phyloP scores from a whole-genome alignment of 768 basidiomycete species.

The Termitomyces sp. region DNA sequence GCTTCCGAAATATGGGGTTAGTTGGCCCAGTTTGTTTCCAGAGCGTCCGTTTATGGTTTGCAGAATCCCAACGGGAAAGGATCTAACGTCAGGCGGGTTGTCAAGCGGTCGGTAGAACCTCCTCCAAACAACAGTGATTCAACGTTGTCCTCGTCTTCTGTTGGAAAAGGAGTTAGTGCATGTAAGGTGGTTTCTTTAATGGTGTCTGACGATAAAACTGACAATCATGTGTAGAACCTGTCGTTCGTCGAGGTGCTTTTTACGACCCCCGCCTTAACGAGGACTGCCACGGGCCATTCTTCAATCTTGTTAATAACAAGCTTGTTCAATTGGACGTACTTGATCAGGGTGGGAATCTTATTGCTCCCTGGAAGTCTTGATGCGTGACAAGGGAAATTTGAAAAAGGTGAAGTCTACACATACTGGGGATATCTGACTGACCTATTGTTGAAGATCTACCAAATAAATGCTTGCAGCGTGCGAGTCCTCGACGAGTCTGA shows the following conservation, averaged over 20 bases:
- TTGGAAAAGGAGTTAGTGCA: too few relatives aligned
- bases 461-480: neutral
- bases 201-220: too few relatives aligned
- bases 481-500: neutral
- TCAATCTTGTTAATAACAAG: neutral
- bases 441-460: neutral
- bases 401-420: neutral
- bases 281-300: neutral
- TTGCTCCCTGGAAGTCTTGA: neutral
- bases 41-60: neutral
- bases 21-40: neutral
- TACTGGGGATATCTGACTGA: neutral
- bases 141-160: neutral
- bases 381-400: neutral
- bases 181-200: too few relatives aligned
- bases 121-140: neutral
- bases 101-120: neutral
- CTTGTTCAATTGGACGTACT: neutral
- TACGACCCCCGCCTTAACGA: neutral
- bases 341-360: neutral
- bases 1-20: neutral
- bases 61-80: neutral
- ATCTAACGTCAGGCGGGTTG: neutral
- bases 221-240: neutral
- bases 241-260: neutral